Evolutionary conservation across 225 moss, liverwort and hornwort species (phyloP), one percentile per base, ranked within the genome.

Genomic region (Anthoceros angustus): DNA sequence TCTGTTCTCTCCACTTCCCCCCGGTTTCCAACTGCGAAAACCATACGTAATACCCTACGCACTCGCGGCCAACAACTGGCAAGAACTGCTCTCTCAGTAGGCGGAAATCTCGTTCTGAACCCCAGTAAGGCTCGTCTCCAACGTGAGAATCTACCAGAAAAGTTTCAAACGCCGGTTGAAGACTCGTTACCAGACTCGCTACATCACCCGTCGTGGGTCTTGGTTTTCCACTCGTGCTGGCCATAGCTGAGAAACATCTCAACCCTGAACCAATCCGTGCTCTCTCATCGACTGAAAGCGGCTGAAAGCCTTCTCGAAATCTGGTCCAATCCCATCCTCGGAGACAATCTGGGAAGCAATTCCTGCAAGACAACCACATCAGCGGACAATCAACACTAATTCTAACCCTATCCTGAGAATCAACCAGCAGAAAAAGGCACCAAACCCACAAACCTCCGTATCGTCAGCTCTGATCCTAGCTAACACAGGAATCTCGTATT

Each of bases 401-500:
- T 25, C 10, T 10, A 63, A n/a, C 41, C 40, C 14, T 42, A 42
- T 18, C 42, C 25, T 42, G 40, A 69, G 20, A 42, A 63, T 23
- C 25, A 25, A 24, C 42, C 12, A 62, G 32, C 39, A 45, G 48
- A 45, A 10, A 42, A 42, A n/a, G 41, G 41, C 55, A 18, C 14
- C 18, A 18, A n/a, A 18, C 7, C n/a, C 23, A 12, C 64, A 15
- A 75, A 95, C 95, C 88, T 88, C 91, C n/a, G 72, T 76, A 70
- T 82, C 75, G 65, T 88, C 85, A 10, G 73, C 77, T 75, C 72
- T 78, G 71, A 87, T 55, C 62, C 76, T 75, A 63, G 78, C 76
- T 68, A 95, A 74, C 41, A 95, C 88, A 50, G 95, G 95, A 74
- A 95, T 95, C 68, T 95, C 91, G 41, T 88, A 86, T 67, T 85